These are phyloP conservation scores for Rhodomyrtus psidioides DNA, from an alignment of 441 rosid species.

Conservation along the genomic window DNA sequence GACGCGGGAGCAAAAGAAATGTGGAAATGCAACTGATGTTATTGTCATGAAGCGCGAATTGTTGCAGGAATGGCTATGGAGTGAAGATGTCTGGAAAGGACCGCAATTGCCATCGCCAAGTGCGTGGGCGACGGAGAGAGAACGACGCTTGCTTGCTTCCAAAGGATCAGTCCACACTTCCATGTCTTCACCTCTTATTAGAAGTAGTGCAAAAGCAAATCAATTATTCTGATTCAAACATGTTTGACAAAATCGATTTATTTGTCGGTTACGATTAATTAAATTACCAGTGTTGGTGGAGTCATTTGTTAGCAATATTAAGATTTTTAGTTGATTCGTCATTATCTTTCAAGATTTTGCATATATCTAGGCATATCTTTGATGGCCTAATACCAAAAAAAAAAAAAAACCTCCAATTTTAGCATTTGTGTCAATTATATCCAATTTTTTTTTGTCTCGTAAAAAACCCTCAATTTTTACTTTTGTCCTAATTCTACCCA, in stretches of 20 bases:
- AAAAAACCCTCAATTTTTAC: no score
- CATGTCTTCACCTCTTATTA: background rate
- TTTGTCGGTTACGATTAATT: background rate
- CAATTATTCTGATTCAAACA: background rate
- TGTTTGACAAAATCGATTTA: background rate
- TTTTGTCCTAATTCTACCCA: no score
- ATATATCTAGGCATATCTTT: no score
- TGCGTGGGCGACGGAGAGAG: background rate
- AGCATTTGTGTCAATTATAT: no score
- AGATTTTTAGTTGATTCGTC: no score
- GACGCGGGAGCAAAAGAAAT: background rate
- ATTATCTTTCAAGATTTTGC: no score
- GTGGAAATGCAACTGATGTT: background rate
- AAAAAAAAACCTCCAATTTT: no score
- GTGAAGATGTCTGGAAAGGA: background rate
- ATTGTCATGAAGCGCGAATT: background rate
- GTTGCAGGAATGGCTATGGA: background rate
- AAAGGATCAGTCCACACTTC: background rate
- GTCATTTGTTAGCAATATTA: background rate
- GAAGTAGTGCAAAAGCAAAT: background rate
- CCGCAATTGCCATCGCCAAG: background rate
- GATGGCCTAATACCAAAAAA: no score
- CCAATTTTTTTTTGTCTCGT: no score
- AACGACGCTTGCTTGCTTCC: background rate
- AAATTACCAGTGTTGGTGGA: background rate